Evolutionary conservation across 345 rosid species (phyloP), one percentile per base, ranked within the genome.

Genomic region (Syzygium aqueum): DNA sequence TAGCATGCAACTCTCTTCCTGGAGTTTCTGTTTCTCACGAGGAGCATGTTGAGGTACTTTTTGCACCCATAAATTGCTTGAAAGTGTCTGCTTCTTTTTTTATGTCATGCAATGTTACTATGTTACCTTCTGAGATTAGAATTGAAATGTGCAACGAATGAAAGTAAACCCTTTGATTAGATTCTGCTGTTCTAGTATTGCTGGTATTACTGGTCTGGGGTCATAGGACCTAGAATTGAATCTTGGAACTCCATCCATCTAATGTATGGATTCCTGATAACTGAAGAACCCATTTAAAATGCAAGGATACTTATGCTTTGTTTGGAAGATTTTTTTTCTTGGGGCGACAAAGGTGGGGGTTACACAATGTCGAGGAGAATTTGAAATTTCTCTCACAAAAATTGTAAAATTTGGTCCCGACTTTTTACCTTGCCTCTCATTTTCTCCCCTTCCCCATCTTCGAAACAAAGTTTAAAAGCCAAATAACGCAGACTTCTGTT

Each of bases 1-100:
- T 85, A 46, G 87, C 73, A 86, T 86, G 27, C 86, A 83, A 87
- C 56, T 89, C 92, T 83, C 85, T 82, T 88, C 77, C 84, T 50
- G 88, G 87, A 30, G 30, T 91, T 89, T 86, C 90, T 52, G 82
- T 88, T 85, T 63, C 86, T 54, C 65, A 77, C 27, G 88, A 86
- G 91, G 90, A 85, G 88, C 89, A 51, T 85, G 77, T 77, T 43
- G 92, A 88, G 94, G 95, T 94, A 88, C 46, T 85, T 52, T 63
- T 46, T 43, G 56, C 67, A 23, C 52, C 7, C 51, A 53, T 50
- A 53, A 30, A 56, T 77, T 80, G 46, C 84, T 27, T 87, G 88
- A 53, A 54, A 13, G 50, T 87, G 30, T 50, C 22, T 28, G 33
- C 78, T 57, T 51, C 15, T 50, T n/a, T 51, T 51, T 51, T 25